phyloP scores from a whole-genome alignment of 306 rosid species.

The Trifolium pratense region DNA sequence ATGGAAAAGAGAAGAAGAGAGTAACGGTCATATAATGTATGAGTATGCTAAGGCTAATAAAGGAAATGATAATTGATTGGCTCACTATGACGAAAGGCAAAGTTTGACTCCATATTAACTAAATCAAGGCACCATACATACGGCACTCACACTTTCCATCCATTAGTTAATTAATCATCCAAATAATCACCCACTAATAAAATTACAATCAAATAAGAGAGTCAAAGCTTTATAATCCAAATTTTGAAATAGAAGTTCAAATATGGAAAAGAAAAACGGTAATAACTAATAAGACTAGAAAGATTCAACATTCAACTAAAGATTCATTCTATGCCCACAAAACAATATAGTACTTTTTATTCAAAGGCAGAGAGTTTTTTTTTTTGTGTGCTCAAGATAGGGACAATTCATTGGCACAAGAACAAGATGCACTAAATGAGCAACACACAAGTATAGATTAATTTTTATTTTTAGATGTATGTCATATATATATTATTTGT shows the following conservation, averaged over 20 bases:
- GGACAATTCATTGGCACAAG: not conserved
- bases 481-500: too few species aligned
- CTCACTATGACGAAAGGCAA: conserved; percentile 26
- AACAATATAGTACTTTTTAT: not conserved
- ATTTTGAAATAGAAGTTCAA: not conserved
- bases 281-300: not conserved
- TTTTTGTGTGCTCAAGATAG: not conserved
- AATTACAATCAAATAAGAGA: not conserved
- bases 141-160: conserved; percentile 10
- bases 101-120: conserved; percentile 39
- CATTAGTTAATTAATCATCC: not conserved
- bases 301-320: not conserved
- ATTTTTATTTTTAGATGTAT: too few species aligned
- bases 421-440: too few species aligned
- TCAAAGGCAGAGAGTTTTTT: not conserved
- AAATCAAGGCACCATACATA: conserved; percentile 29
- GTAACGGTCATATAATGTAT: conserved; percentile 40
- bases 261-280: not conserved
- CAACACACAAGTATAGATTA: too few species aligned
- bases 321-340: not conserved
- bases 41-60: not conserved
- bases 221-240: not conserved
- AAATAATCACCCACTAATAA: not conserved
- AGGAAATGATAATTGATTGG: conserved; percentile 34
- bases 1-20: not conserved